Conservation (phyloP, 2,329 filamentous ascomycete species). For the Calonectria crousiana region DNA sequence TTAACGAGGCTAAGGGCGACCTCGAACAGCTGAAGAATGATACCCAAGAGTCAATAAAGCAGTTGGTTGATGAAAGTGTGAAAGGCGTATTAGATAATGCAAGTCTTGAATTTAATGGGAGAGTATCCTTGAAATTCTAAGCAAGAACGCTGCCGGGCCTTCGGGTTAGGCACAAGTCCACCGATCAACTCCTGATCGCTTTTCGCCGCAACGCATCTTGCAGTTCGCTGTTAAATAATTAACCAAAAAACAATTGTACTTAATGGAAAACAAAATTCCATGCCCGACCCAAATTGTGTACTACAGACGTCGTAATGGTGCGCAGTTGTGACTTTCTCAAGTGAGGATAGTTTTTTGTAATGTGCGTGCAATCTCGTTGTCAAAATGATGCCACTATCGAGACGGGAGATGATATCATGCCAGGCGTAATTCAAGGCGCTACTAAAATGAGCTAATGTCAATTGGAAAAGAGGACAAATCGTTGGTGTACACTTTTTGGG, state of each 20-base stretch:
- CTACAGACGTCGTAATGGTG: background rate
- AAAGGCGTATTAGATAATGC: slow-evolving; percentile 1
- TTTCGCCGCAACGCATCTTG: background rate
- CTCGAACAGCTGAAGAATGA: background rate
- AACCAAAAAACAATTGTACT: background rate
- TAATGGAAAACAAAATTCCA: background rate
- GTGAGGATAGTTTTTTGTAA: too few relatives aligned
- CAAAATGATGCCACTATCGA: too few relatives aligned
- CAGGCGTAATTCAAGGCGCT: too few relatives aligned
- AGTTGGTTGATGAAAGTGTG: background rate
- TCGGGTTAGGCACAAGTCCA: background rate
- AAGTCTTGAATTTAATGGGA: background rate
- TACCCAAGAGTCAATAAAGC: background rate
- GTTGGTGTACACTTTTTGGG: too few relatives aligned
- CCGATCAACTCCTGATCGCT: background rate
- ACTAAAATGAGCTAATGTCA: too few relatives aligned
- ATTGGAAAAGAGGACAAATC: too few relatives aligned
- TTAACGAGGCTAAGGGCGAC: background rate
- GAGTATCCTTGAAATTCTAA: background rate
- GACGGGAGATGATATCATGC: too few relatives aligned
- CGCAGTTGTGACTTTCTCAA: too few relatives aligned
- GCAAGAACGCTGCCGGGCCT: background rate
- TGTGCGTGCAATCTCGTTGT: too few relatives aligned
- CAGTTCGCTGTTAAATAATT: background rate
- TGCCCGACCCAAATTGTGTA: background rate